Percentiles rank a stretch among this genome's conserved stretches.
These are phyloP conservation scores for Zea mays DNA, from an alignment of 176 grass and related monocot genomes.

Conservation along the genomic window DNA sequence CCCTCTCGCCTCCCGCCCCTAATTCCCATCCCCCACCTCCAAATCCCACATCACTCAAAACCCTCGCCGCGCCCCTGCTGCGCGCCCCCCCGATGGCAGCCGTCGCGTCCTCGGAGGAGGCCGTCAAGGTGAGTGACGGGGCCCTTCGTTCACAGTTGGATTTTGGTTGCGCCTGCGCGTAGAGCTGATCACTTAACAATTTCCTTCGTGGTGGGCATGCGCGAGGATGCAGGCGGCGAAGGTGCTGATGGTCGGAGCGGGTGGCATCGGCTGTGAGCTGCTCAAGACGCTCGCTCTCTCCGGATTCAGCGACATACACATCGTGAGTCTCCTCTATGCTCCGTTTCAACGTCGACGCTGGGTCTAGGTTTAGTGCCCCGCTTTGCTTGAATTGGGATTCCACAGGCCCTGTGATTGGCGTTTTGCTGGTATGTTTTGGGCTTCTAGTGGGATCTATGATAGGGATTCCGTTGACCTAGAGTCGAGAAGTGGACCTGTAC, in stretches of 20 bases:
- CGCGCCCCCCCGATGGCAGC: slow-evolving; percentile 26
- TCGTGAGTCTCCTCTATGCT: slow-evolving; percentile 48
- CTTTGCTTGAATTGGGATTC: slow-evolving; percentile 1
- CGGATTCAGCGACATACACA: slow-evolving; percentile 87
- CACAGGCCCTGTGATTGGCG: neutral
- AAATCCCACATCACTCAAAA: slow-evolving; percentile 37
- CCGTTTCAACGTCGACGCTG: neutral
- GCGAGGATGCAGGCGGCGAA: slow-evolving; percentile 63
- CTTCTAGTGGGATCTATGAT: slow-evolving; percentile 39
- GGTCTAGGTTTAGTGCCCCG: slow-evolving; percentile 27
- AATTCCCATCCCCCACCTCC: slow-evolving; percentile 22
- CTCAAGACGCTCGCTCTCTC: slow-evolving; percentile 98
- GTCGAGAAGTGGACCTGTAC: neutral
- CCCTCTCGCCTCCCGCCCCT: neutral
- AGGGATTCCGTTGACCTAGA: slow-evolving; percentile 29
- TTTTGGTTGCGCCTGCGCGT: neutral
- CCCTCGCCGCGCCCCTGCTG: slow-evolving; percentile 19
- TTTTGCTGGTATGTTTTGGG: neutral
- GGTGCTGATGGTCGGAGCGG: slow-evolving; percentile 96
- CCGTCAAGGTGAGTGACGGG: slow-evolving; percentile 47
- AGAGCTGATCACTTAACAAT: slow-evolving; percentile 6
- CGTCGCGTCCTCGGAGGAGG: slow-evolving; percentile 37
- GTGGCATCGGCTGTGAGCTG: slow-evolving; percentile 97
- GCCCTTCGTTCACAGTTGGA: neutral
- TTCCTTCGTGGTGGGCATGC: neutral